Base-by-base conservation (phyloP, 2,329 filamentous ascomycete genomes). In the Myotisia sp. region DNA sequence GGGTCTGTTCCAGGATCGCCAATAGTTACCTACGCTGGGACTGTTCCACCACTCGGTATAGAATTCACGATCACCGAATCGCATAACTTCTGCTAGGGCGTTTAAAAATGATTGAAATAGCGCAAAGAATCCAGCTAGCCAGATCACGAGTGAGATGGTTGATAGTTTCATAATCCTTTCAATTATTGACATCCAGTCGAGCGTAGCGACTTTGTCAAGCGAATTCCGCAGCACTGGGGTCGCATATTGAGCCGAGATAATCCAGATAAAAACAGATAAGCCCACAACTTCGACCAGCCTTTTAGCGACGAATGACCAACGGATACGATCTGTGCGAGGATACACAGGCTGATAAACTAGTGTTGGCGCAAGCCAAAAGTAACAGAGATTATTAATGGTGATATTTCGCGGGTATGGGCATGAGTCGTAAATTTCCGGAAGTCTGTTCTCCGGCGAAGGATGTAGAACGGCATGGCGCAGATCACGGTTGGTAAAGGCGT, bases 1-100 rank as follows among this genome's bases (percentile, higher is more conserved):
- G 1, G 90, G 90, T 54, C 92, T 92, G 62, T 98, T 98, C 90
- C 90, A 98, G 1, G 79, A 81, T 14, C 86, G 76, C 87, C 87
- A 94, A 63, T 98, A 98, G 3, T 70, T 71, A 21, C 86, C 82
- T 5, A 95, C 66, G 44, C 77, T 85, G 36, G 77, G 76, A 43
- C 77, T 83, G 52, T 98, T 98, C 90, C 90, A 98, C 90, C 90
- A 98, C 51, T 93, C 85, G 23, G 82, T 79, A 56, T 98, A 98
- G 56, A 98, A 98, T 34, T 86, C 80, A 19, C 90, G 74, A 54
- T 98, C 90, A 12, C 79, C 90, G 49, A 98, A 98, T 27, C 72
- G 70, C 64, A 84, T 79, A 8, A 95, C 64, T 56, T 98, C 90
- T 3, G 87, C 87, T 13, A 95, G 64, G 0, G 84, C 84, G 50